These are phyloP conservation scores for Coemansia sp. DNA, from an alignment of 192 early-diverging fungal genomes.

Conservation along the genomic window DNA sequence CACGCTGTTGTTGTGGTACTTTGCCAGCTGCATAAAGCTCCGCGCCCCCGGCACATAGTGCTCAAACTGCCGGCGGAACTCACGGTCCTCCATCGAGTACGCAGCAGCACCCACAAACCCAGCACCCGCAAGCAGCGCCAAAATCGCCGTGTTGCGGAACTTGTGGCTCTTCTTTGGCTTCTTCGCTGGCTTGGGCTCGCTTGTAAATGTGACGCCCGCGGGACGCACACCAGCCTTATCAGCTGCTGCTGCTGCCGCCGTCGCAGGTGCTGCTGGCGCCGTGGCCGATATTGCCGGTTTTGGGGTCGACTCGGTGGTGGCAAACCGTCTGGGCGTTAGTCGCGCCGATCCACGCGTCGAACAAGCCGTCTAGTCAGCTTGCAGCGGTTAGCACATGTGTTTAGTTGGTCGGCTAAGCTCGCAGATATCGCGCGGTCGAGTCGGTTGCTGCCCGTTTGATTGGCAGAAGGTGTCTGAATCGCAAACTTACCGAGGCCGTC, in stretches of 20 bases:
- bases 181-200: conserved; percentile 25
- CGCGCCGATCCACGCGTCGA: not conserved
- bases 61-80: conserved; percentile 59
- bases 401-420: not conserved
- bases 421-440: too few relatives aligned
- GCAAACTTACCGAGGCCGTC: conserved; percentile 13
- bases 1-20: conserved; percentile 51
- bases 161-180: conserved; percentile 41
- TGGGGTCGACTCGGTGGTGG: conserved; percentile 5
- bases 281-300: not conserved
- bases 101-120: conserved; percentile 43
- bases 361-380: not conserved
- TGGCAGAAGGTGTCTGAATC: too few relatives aligned
- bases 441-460: too few relatives aligned
- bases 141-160: conserved; percentile 31
- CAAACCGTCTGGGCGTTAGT: conserved; percentile 11
- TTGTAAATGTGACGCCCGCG: conserved; percentile 15
- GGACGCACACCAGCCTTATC: conserved; percentile 23
- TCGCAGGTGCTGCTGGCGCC: conserved; percentile 8
- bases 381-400: not conserved
- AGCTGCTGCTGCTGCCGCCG: conserved; percentile 4
- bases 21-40: conserved; percentile 52
- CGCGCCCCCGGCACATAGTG: conserved; percentile 57
- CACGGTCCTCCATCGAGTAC: conserved; percentile 37
- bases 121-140: conserved; percentile 24